phyloP scores from a whole-genome alignment of 2,329 filamentous ascomycete species.

The Clonostachys byssicola region DNA sequence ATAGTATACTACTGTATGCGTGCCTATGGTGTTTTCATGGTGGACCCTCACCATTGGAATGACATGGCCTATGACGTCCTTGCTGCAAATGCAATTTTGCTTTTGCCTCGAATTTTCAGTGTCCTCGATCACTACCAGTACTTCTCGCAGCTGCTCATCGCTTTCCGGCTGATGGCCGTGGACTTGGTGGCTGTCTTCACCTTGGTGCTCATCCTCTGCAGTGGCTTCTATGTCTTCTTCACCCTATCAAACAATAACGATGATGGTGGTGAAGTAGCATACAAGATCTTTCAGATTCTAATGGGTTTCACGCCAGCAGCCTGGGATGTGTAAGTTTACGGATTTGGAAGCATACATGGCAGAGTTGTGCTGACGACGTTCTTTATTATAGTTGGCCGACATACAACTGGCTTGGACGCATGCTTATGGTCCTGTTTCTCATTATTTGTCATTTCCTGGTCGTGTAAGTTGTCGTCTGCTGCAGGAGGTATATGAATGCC shows the following conservation, averaged over 20 bases:
- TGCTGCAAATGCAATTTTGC: slow-evolving; percentile 81
- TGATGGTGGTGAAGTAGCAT: slow-evolving; percentile 69
- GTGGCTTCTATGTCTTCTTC: slow-evolving; percentile 94
- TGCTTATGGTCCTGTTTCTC: slow-evolving; percentile 75
- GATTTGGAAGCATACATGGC: neutral
- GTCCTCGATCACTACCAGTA: slow-evolving; percentile 93
- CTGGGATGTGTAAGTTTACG: slow-evolving; percentile 69
- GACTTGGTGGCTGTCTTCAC: slow-evolving; percentile 83
- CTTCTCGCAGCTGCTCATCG: slow-evolving; percentile 91
- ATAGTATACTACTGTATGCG: slow-evolving; percentile 88
- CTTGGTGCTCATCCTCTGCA: slow-evolving; percentile 82
- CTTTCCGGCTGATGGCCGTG: slow-evolving; percentile 89
- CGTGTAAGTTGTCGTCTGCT: slow-evolving; percentile 46
- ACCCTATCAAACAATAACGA: slow-evolving; percentile 72
- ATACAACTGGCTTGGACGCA: slow-evolving; percentile 76
- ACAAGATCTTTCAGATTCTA: slow-evolving; percentile 86
- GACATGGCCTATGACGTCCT: slow-evolving; percentile 91
- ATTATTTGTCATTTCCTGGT: slow-evolving; percentile 95
- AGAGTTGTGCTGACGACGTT: slow-evolving; percentile 7
- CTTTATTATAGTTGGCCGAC: slow-evolving; percentile 48
- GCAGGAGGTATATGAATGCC: neutral
- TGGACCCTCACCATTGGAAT: slow-evolving; percentile 71
- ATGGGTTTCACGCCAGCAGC: slow-evolving; percentile 96
- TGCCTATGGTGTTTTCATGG: slow-evolving; percentile 80
- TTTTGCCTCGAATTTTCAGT: slow-evolving; percentile 88